A percentile compares a stretch with the other conserved stretches of the same genome.
These are phyloP conservation scores for Lepidium didymum DNA, from an alignment of 345 rosid genomes.

Conservation along the genomic window DNA sequence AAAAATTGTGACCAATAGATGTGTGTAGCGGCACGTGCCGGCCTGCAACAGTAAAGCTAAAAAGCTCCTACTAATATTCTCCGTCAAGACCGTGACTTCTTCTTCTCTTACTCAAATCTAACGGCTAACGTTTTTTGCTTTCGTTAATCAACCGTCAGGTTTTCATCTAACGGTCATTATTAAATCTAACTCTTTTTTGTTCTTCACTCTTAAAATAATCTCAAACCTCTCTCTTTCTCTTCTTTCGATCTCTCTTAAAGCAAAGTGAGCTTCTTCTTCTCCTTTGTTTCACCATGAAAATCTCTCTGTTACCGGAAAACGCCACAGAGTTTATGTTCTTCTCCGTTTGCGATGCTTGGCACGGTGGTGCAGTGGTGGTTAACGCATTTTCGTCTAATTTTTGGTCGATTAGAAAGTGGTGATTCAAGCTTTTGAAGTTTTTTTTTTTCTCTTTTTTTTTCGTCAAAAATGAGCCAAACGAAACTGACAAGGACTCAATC, in stretches of 20 bases:
- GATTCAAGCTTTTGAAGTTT: slow-evolving; percentile 11
- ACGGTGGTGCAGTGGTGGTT: slow-evolving; percentile 39
- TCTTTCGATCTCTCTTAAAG: background rate
- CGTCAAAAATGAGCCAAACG: slow-evolving; percentile 42
- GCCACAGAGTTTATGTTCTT: no score
- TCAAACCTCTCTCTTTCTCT: slow-evolving; percentile 20
- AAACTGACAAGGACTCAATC: slow-evolving; percentile 79
- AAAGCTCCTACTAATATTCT: slow-evolving; percentile 35
- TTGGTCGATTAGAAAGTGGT: slow-evolving; percentile 37
- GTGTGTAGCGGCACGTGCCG: slow-evolving; percentile 54
- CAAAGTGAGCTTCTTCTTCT: background rate
- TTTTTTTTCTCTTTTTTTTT: background rate
- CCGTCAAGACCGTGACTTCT: slow-evolving; percentile 40
- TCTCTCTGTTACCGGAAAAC: background rate
- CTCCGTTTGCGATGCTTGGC: no score
- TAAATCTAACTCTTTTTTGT: slow-evolving; percentile 32
- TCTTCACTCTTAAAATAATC: slow-evolving; percentile 23
- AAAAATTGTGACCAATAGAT: background rate
- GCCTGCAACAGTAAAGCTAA: no score
- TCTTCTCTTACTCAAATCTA: slow-evolving; percentile 32
- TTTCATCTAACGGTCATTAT: slow-evolving; percentile 44
- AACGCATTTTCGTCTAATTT: slow-evolving; percentile 34
- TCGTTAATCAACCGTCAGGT: slow-evolving; percentile 20
- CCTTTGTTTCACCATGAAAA: background rate
- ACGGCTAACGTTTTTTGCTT: slow-evolving; percentile 25